phyloP scores from a whole-genome alignment of 1,139 yeast genomes.

The Wickerhamiella infanticola region DNA sequence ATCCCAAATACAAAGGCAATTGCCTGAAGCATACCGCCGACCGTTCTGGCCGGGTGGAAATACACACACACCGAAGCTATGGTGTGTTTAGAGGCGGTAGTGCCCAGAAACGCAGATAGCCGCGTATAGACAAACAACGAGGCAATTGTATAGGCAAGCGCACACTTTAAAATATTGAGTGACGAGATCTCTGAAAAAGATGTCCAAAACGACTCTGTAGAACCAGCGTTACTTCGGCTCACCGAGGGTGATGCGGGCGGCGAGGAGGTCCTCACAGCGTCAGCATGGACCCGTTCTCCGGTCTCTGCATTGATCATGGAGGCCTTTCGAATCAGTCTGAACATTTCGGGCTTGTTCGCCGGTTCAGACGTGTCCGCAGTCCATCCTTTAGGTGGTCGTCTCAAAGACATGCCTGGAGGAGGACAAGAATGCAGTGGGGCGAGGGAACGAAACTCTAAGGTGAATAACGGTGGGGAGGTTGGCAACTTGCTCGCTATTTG shows the following conservation, averaged over 20 bases:
- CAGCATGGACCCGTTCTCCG: slow-evolving; percentile 18
- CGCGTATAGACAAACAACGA: slow-evolving; percentile 61
- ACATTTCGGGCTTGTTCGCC: not conserved
- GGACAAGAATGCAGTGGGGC: too few relatives aligned
- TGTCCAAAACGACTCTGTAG: not conserved
- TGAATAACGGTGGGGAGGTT: too few relatives aligned
- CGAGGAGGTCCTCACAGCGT: not conserved
- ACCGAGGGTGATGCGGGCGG: not conserved
- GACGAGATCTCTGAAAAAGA: not conserved
- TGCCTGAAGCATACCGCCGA: slow-evolving; percentile 71
- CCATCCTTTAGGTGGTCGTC: not conserved
- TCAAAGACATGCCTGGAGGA: not conserved
- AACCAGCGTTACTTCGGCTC: not conserved
- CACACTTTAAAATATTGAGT: slow-evolving; percentile 37
- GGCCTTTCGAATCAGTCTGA: slow-evolving; percentile 19
- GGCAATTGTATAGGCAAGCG: slow-evolving; percentile 57
- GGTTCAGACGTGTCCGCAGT: not conserved
- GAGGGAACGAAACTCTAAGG: too few relatives aligned
- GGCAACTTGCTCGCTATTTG: too few relatives aligned
- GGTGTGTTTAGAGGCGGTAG: slow-evolving; percentile 62
- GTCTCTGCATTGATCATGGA: slow-evolving; percentile 25
- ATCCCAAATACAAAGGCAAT: slow-evolving; percentile 44
- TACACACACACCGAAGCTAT: slow-evolving; percentile 74
- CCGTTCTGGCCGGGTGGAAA: slow-evolving; percentile 67
- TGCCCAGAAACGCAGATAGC: slow-evolving; percentile 42